Conservation (phyloP, 257 asterid genomes). For the Sherardia arvensis region DNA sequence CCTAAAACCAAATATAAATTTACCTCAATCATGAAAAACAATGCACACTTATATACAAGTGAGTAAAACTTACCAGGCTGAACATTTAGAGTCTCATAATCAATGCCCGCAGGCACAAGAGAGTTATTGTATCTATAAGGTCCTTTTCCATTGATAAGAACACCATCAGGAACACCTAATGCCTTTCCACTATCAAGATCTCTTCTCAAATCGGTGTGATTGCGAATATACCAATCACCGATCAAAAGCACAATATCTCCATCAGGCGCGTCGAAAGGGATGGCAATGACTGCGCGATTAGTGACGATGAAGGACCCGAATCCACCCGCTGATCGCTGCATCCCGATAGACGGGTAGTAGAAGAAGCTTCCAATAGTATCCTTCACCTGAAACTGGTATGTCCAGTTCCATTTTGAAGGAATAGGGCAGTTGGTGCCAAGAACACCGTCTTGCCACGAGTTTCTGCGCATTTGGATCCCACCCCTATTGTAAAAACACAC, state of each 20-base stretch:
- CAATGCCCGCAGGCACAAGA: constrained; percentile 79
- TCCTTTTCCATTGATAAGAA: constrained; percentile 92
- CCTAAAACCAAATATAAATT: constrained; percentile 31
- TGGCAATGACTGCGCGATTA: constrained; percentile 52
- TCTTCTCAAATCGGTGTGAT: constrained; percentile 58
- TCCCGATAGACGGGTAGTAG: constrained; percentile 67
- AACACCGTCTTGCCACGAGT: constrained; percentile 96
- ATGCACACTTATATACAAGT: background rate
- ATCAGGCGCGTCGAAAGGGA: constrained; percentile 72
- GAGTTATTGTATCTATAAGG: constrained; percentile 73
- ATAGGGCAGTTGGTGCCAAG: constrained; percentile 93
- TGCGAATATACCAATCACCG: constrained; percentile 89
- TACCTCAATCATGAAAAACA: background rate
- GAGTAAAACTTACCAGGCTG: constrained; percentile 51
- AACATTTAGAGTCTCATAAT: constrained; percentile 67
- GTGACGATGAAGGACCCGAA: constrained; percentile 64
- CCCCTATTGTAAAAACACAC: constrained; percentile 38
- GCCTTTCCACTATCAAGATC: constrained; percentile 58
- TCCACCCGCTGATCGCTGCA: constrained; percentile 97
- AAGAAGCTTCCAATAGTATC: constrained; percentile 94
- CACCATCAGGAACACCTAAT: constrained; percentile 95
- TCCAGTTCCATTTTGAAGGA: constrained; percentile 79
- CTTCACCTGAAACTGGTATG: constrained; percentile 93
- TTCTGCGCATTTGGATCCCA: constrained; percentile 88
- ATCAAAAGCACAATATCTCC: constrained; percentile 70